Evolutionary conservation across 805 yeast species (phyloP), one percentile per base, ranked within the genome.

Genomic region (Sungouiella thailandica): DNA sequence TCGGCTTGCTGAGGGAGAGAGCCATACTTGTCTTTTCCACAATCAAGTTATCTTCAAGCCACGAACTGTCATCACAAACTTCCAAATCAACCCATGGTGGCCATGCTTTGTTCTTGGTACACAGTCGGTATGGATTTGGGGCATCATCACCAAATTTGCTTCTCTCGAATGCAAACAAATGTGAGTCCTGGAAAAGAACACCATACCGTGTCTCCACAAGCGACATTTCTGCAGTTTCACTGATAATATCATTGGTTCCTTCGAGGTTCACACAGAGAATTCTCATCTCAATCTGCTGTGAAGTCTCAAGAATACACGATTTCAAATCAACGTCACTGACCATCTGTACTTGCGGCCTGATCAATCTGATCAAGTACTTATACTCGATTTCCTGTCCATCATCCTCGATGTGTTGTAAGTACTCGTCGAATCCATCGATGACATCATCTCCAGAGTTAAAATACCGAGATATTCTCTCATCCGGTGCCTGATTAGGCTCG

Each of bases 291-390:
- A 80, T 65, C 45, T 79, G 83, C 41, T 72, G 70, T 0, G 83
- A 72, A 3, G 79, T 63, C 3, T 78, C 45, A 22, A 79, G 50
- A 5, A 74, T 65, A 36, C 79, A 73, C 1, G 74, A 60, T 10
- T 69, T 58, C 1, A 63, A 65, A 30, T 69, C 74, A 13, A 58
- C 55, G 10, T 68, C 69, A 14, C 76, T 67, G 8, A 65, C 60
- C 16, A 76, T 47, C 52, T 89, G 97, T 29, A 88, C 75, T 55
- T 90, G 96, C 0, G 97, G 96, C 17, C 86, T 75, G 5, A 82
- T 63, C 27, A 90, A 65, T 39, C 78, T 78, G 19, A 89, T 68
- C 41, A 79, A 62, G 51, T 78, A 83, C 27, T 83, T 75, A 34
- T 79, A 76, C 47, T 56, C 67, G 36, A 60, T 48, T 53, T 74